Evolutionary conservation across 768 basidiomycete species (phyloP), one percentile per base, ranked within the genome.

Genomic region (Amanita muscaria): DNA sequence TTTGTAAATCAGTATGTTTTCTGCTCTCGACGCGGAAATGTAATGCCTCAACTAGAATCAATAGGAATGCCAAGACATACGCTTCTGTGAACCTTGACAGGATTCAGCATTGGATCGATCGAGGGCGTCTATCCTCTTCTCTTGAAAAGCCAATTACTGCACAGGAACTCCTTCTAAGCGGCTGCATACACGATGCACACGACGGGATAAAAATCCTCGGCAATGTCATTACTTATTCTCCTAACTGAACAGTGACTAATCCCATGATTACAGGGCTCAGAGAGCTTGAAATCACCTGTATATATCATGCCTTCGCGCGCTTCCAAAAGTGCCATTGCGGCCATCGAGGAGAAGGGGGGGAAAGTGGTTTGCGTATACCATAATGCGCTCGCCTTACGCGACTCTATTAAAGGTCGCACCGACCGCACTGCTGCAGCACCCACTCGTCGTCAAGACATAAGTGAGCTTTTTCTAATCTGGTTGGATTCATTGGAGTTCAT

Each of bases 141-240:
- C 81, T 80, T 10, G 79, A 83, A 41, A 73, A 78, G 33, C 87
- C 91, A 4, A 97, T 99, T 42, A 96, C 91, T 16, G 89, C 89
- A 32, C 77, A 73, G 25, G 85, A 91, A 50, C 65, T 97, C 21
- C 67, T 93, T n/a, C 62, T 81, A 46, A 91, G 88, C 50, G 86
- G 90, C 0, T 89, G 89, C 53, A 67, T 98, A 11, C 93, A 97
- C 61, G 74, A 89, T 43, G 83, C 80, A 2, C 81, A 88, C 53
- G 87, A 91, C 51, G 96, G 96, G 3, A 76, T 98, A 40, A 99
- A 98, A 66, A 68, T 99, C 19, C 67, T 98, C 24, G 90, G 84
- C 44, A 44, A 46, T 24, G 80, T 84, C 55, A 89, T 91, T 51
- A 44, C 79, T 67, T 8, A 37, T 21, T 29, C 23, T 35, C 40